Evolutionary conservation across 1,284 basidiomycete species (phyloP).

Genomic region (Butyriboletus appendiculatus): DNA sequence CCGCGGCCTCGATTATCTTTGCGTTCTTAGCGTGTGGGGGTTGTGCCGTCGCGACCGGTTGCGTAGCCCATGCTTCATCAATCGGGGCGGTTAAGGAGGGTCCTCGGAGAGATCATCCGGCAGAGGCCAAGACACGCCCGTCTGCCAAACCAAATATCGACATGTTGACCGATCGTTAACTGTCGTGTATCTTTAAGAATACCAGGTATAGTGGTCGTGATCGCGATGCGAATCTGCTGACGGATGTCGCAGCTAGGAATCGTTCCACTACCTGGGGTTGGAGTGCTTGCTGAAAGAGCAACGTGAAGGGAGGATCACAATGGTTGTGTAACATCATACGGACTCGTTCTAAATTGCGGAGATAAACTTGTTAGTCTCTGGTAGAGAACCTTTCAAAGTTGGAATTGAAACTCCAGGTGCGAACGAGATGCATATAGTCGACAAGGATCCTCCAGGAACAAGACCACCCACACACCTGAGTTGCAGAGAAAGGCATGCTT

Average conservation of each 20-base stretch:
- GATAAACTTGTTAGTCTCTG: not conserved
- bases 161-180: not conserved
- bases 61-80: not conserved
- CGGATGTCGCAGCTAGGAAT: not conserved
- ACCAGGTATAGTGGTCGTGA: not conserved
- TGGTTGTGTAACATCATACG: not conserved
- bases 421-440: not conserved
- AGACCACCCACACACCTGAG: too few relatives aligned
- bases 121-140: not conserved
- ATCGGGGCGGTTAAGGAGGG: not conserved
- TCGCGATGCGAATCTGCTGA: not conserved
- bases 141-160: not conserved
- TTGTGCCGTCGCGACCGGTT: slow-evolving; percentile 2
- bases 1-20: not conserved
- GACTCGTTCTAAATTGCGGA: not conserved
- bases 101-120: too few relatives aligned
- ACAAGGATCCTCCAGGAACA: too few relatives aligned
- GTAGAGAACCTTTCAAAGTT: not conserved
- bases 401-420: not conserved
- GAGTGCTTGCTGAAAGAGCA: not conserved
- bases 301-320: not conserved
- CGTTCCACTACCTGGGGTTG: not conserved
- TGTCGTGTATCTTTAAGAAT: not conserved
- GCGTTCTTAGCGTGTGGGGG: slow-evolving; percentile 9
- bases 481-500: too few relatives aligned